Evolutionary conservation across 352 stramenopile genomes (phyloP), one percentile per base, ranked within the genome.

Genomic region (Pythium sp.): DNA sequence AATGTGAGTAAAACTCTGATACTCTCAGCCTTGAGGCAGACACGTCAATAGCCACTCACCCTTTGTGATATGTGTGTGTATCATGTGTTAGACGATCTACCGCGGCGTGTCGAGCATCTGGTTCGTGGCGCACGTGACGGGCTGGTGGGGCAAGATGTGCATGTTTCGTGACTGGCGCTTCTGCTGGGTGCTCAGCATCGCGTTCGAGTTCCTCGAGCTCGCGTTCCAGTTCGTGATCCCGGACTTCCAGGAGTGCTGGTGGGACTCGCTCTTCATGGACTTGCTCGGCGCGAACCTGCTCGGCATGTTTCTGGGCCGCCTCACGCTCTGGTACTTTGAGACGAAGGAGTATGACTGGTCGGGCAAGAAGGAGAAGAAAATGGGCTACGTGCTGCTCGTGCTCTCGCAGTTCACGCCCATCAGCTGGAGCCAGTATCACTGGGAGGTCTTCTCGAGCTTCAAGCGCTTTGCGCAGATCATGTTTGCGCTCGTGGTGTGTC

Each of bases 171-270:
- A 97, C 80, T 97, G 91, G 91, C 76, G 86, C n/a, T 91, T 98
- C 51, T 97, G 91, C 71, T 97, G 87, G 91, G 82, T 97, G 62
- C 79, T 97, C 24, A 93, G 82, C 62, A 84, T 97, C 54, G 80
- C 87, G 58, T 98, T 98, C 65, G 93, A 98, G 77, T 72, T 95
- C 30, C 73, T 98, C 26, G 93, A 98, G 64, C 78, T 96, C 18
- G 81, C 90, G 15, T 73, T 97, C 20, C 85, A 97, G 68, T 96
- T 95, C 76, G 78, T 97, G 36, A 95, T 96, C 55, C 87, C 93
- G 0, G 92, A 98, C 70, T 98, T 98, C 69, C 88, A 97, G 68
- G 93, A 98, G 75, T 98, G 93, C 75, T 98, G 92, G 91, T 98
- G 93, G 93, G 93, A 98, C 69, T 97, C 92, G 49, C 66, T 98